These are phyloP conservation scores for Mycosarcoma maydis DNA, from an alignment of 1,284 basidiomycete species.

Conservation along the genomic window DNA sequence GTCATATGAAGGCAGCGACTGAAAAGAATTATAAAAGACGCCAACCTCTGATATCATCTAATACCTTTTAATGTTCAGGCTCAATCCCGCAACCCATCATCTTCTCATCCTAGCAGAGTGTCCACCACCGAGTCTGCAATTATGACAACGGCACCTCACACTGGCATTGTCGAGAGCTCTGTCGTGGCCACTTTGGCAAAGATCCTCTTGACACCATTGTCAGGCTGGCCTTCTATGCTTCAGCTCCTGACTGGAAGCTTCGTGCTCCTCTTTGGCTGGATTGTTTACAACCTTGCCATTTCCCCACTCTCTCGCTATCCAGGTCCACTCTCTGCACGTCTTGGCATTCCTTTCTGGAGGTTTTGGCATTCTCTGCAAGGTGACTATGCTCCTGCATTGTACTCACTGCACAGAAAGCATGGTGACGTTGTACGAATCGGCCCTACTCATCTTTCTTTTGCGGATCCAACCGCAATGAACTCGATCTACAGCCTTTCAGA, in stretches of 20 bases:
- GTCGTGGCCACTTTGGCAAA: conserved; percentile 19
- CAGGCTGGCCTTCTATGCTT: conserved; percentile 10
- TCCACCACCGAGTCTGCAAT: conserved; percentile 12
- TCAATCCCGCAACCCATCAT: conserved; percentile 9
- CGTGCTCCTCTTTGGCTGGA: conserved; percentile 20
- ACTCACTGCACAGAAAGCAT: conserved; percentile 35
- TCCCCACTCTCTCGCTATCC: conserved; percentile 49
- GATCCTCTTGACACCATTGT: conserved; percentile 13
- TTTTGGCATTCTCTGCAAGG: conserved; percentile 42
- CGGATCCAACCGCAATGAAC: conserved; percentile 44
- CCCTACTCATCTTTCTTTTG: conserved; percentile 52
- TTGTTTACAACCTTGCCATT: conserved; percentile 36
- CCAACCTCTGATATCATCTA: too few relatives aligned
- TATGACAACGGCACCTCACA: conserved; percentile 14
- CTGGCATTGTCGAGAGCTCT: conserved; percentile 17
- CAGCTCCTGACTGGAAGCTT: conserved; percentile 14
- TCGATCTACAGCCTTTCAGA: conserved; percentile 53
- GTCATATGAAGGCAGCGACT: too few relatives aligned
- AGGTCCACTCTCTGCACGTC: conserved; percentile 41
- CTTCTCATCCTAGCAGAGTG: neutral
- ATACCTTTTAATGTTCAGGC: neutral
- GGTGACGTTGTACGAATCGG: conserved; percentile 57
- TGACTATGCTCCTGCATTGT: conserved; percentile 44
- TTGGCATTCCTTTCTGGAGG: conserved; percentile 51
- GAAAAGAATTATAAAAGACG: too few relatives aligned